These are phyloP conservation scores for Chloroidium sp. DNA, from an alignment of 163 green algal species.

Conservation along the genomic window DNA sequence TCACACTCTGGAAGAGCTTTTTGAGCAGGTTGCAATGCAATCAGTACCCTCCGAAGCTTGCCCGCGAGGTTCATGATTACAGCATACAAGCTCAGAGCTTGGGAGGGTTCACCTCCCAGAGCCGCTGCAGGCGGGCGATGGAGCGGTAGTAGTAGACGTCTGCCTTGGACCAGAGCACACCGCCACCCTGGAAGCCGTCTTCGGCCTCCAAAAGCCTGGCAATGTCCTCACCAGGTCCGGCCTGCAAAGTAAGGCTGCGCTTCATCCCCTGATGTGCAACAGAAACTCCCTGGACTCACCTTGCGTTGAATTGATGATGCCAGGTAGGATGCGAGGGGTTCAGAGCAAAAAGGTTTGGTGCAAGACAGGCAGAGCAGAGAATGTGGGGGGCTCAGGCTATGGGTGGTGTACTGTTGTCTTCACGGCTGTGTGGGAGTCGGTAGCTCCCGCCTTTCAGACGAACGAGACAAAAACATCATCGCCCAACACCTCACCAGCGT, in stretches of 20 bases:
- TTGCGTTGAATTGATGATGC: too few species aligned
- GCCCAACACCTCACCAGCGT: background rate
- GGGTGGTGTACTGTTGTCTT: constrained; percentile 11
- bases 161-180: constrained; percentile 43
- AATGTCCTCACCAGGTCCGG: too few species aligned
- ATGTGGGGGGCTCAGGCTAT: constrained; percentile 9
- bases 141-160: constrained; percentile 64
- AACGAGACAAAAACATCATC: constrained; percentile 13
- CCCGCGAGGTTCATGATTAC: too few species aligned
- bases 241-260: too few species aligned
- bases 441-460: constrained; percentile 8
- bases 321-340: too few species aligned
- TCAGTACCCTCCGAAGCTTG: too few species aligned
- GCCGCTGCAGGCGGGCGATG: constrained; percentile 70
- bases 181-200: constrained; percentile 10
- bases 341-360: too few species aligned
- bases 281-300: too few species aligned
- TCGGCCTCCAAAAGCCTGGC: background rate
- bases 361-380: too few species aligned
- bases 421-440: constrained; percentile 8
- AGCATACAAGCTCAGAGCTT: background rate
- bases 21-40: too few species aligned
- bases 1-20: too few species aligned
- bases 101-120: constrained; percentile 38
- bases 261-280: too few species aligned